Evolutionary conservation across 495 filamentous ascomycete species (phyloP).

Genomic region (Ascobolus immersus): DNA sequence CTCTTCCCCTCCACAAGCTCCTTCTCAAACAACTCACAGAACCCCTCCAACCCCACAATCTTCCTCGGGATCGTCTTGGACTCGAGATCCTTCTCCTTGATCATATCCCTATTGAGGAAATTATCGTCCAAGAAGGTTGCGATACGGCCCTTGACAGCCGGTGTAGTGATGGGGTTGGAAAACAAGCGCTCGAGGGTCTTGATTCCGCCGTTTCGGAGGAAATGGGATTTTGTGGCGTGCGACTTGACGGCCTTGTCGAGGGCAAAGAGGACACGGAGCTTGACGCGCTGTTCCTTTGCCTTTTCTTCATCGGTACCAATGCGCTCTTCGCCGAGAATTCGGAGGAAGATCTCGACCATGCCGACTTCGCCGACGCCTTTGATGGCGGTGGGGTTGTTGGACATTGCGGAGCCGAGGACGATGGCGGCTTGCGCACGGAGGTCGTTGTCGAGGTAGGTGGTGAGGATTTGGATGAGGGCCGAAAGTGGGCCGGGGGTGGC

Average conservation of each 20-base stretch:
- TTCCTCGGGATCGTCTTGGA: too few relatives aligned
- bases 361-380: constrained; percentile 18
- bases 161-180: constrained; percentile 20
- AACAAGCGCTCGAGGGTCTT: constrained; percentile 27
- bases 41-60: too few relatives aligned
- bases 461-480: constrained; percentile 4
- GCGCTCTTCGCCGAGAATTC: constrained; percentile 5
- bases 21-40: too few relatives aligned
- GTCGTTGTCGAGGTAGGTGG: constrained; percentile 6
- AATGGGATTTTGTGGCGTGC: constrained; percentile 8
- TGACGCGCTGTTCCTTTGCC: constrained; percentile 9
- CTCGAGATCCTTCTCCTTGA: constrained; percentile 15
- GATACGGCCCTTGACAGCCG: constrained; percentile 23
- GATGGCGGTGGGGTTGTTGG: constrained; percentile 39
- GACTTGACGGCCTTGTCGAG: constrained; percentile 12
- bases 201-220: constrained; percentile 9
- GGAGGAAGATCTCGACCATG: constrained; percentile 5
- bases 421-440: constrained; percentile 24
- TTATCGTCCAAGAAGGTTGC: constrained; percentile 30
- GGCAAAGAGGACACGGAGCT: constrained; percentile 16
- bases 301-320: not conserved
- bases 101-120: constrained; percentile 34
- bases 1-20: too few relatives aligned
- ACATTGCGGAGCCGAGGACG: constrained; percentile 27
- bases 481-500: constrained; percentile 19